These are phyloP conservation scores for Microstegium vimineum DNA, from an alignment of 176 grass and related monocot genomes.

Conservation along the genomic window DNA sequence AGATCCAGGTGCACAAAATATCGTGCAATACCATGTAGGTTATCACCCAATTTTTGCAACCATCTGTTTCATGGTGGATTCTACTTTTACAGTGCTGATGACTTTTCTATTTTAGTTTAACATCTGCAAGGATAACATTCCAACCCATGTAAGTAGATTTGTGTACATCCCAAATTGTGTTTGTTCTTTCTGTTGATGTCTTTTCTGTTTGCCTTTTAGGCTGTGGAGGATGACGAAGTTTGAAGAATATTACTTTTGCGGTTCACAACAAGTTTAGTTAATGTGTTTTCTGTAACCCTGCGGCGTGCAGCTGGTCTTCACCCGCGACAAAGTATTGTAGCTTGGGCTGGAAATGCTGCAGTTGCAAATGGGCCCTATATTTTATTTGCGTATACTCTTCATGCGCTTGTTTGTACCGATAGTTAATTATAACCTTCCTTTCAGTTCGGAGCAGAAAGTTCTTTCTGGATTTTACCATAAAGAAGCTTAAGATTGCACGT, in stretches of 20 bases:
- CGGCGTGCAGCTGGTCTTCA: too few species aligned
- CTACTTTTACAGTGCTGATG: neutral
- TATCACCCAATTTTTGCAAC: neutral
- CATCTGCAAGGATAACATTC: neutral
- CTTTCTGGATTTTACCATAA: neutral
- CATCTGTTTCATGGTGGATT: neutral
- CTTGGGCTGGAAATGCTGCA: neutral
- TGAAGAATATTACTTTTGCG: neutral
- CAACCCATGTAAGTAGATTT: neutral
- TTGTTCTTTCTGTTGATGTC: neutral
- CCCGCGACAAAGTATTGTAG: too few species aligned
- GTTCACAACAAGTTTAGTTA: neutral
- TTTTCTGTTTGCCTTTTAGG: constrained; percentile 4
- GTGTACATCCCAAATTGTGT: neutral
- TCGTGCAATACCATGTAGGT: neutral
- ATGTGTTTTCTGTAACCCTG: neutral
- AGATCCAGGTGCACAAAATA: neutral
- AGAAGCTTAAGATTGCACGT: neutral
- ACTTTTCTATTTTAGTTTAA: neutral
- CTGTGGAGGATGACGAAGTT: neutral
- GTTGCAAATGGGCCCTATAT: neutral
- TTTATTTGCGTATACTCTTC: neutral
- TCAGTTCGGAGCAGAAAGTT: neutral
- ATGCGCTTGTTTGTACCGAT: neutral
- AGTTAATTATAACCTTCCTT: neutral